These are phyloP conservation scores for Ormosia emarginata DNA, from an alignment of 306 rosid species.

Conservation along the genomic window DNA sequence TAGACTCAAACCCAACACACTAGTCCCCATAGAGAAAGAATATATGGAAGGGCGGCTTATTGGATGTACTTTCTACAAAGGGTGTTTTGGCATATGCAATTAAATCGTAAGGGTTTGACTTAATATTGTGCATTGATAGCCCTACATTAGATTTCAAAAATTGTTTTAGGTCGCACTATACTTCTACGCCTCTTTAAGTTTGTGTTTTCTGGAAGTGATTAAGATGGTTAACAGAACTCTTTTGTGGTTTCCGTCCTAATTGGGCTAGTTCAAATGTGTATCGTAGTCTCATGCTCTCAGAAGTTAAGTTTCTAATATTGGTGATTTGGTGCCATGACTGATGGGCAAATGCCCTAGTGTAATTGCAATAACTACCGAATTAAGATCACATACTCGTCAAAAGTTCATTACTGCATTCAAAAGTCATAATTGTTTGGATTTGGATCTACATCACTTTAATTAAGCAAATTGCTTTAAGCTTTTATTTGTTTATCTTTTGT, in stretches of 20 bases:
- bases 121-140: background rate
- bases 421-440: constrained; percentile 33
- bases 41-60: background rate
- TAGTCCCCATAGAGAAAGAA: background rate
- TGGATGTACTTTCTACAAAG: background rate
- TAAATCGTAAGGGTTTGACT: constrained; percentile 18
- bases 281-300: background rate
- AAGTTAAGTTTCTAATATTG: background rate
- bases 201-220: constrained; percentile 17
- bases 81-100: background rate
- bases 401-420: constrained; percentile 36
- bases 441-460: constrained; percentile 27
- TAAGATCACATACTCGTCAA: constrained; percentile 19
- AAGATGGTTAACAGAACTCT: constrained; percentile 13
- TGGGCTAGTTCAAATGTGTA: background rate
- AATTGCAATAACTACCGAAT: background rate
- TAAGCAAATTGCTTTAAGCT: constrained; percentile 25
- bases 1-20: constrained; percentile 25
- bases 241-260: constrained; percentile 21
- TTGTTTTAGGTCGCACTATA: constrained; percentile 26
- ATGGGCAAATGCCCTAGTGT: constrained; percentile 9
- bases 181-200: background rate
- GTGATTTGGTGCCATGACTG: background rate
- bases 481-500: constrained; percentile 13
- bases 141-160: background rate